phyloP scores from a whole-genome alignment of 1,284 basidiomycete genomes.

The Pseudozyma hubeiensis region DNA sequence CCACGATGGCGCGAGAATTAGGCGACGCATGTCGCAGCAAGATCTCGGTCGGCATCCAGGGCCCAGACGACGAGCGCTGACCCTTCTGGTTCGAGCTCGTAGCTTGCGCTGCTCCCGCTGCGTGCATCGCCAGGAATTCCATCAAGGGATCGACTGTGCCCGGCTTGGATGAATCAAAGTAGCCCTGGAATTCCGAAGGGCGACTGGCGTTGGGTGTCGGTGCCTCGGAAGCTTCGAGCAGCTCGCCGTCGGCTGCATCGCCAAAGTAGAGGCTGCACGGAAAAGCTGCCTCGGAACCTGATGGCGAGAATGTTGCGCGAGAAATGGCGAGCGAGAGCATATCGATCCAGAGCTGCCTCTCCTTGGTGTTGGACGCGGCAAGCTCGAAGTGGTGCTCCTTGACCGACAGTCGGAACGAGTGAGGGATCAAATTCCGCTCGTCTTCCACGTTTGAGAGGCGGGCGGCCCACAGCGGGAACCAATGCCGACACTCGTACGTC shows the following conservation, averaged over 20 bases:
- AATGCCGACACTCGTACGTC: conserved; percentile 61
- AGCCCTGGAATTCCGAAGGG: conserved; percentile 32
- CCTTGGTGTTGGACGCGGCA: conserved; percentile 59
- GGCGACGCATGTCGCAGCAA: conserved; percentile 58
- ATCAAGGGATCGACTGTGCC: conserved; percentile 38
- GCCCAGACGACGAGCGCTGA: conserved; percentile 29
- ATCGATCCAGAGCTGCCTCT: conserved; percentile 60
- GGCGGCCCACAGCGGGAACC: conserved; percentile 65
- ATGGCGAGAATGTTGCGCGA: conserved; percentile 40
- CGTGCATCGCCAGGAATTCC: conserved; percentile 54
- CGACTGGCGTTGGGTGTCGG: conserved; percentile 47
- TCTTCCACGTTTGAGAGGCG: conserved; percentile 49
- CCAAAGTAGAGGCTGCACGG: conserved; percentile 58
- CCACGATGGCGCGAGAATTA: conserved; percentile 57
- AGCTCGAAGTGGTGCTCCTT: conserved; percentile 66
- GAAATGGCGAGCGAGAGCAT: conserved; percentile 54
- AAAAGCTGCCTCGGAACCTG: conserved; percentile 47
- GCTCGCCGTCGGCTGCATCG: conserved; percentile 25
- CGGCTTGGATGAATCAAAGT: conserved; percentile 24
- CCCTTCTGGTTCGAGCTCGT: conserved; percentile 30
- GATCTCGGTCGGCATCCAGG: conserved; percentile 57
- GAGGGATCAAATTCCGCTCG: conserved; percentile 50
- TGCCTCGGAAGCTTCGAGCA: conserved; percentile 34
- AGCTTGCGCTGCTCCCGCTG: conserved; percentile 37
- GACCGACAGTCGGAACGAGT: conserved; percentile 61